These are phyloP conservation scores for Hemisphaericaspora xylanilytica DNA, from an alignment of 1,139 yeast genomes.

Conservation along the genomic window DNA sequence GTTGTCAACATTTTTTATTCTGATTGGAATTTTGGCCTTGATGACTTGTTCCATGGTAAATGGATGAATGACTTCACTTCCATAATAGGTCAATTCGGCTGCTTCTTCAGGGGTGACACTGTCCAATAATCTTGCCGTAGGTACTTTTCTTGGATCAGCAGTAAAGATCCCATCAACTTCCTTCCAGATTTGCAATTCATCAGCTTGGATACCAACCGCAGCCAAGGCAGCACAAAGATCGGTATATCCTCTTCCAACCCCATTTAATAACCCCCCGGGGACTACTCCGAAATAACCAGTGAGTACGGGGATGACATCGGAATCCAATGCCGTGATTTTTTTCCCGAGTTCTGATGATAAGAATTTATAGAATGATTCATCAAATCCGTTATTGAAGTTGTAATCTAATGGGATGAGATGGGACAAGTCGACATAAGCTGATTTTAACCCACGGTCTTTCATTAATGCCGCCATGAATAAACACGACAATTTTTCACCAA, in stretches of 20 bases:
- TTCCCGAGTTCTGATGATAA: conserved; percentile 61
- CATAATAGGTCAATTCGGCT: conserved; percentile 94
- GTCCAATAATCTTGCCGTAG: conserved; percentile 78
- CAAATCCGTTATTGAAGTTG: conserved; percentile 55
- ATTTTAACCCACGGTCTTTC: conserved; percentile 74
- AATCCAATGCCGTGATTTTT: conserved; percentile 44
- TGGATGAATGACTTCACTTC: conserved; percentile 97
- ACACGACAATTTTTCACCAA: conserved; percentile 92
- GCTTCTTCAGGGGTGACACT: conserved; percentile 98
- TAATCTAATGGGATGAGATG: conserved; percentile 62
- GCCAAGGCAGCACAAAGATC: conserved; percentile 95
- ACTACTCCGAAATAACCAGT: conserved; percentile 95
- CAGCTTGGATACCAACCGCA: conserved; percentile 90
- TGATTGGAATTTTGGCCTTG: conserved; percentile 90
- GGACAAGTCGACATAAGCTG: conserved; percentile 77
- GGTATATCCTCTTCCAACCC: conserved; percentile 96
- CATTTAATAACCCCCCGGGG: conserved; percentile 89
- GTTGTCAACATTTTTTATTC: conserved; percentile 93
- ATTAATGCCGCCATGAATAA: conserved; percentile 81
- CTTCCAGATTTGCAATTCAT: conserved; percentile 96
- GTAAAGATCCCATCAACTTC: conserved; percentile 99
- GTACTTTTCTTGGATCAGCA: conserved; percentile 96
- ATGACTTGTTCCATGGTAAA: conserved; percentile 99
- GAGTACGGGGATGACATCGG: conserved; percentile 73
- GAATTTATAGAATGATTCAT: conserved; percentile 63